A percentile compares a stretch with the other conserved stretches of the same genome.
phyloP scores from a whole-genome alignment of 208 protist genomes.

The Trichomonas tenax region DNA sequence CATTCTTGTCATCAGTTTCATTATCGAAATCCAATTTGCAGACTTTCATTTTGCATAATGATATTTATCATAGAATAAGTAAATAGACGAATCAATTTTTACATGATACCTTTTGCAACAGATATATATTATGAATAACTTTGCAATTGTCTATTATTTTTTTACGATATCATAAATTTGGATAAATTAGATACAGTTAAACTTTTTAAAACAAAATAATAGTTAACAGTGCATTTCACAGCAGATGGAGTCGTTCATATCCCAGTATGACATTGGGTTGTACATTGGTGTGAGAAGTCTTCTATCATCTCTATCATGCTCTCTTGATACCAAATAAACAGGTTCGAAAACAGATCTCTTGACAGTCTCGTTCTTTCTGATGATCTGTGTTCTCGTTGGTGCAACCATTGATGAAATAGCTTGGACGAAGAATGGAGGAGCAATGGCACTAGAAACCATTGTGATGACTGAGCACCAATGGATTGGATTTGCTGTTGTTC shows the following conservation, averaged over 20 bases:
- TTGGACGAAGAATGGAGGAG: neutral
- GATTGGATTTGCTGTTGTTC: neutral
- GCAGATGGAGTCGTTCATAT: neutral
- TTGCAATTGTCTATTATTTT: too few relatives aligned
- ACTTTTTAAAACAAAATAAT: too few relatives aligned
- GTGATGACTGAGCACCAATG: neutral
- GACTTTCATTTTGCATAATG: too few relatives aligned
- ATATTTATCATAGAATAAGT: too few relatives aligned
- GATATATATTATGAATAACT: too few relatives aligned
- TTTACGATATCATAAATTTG: too few relatives aligned
- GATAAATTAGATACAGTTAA: too few relatives aligned
- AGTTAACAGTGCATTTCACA: neutral
- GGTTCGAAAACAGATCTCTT: neutral
- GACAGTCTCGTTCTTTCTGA: neutral
- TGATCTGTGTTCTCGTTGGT: neutral
- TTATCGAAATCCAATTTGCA: too few relatives aligned
- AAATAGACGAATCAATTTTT: too few relatives aligned
- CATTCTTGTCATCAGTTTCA: too few relatives aligned
- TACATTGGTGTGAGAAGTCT: neutral
- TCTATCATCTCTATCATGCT: neutral
- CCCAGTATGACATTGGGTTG: neutral
- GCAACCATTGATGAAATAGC: neutral
- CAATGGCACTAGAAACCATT: neutral
- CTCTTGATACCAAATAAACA: neutral
- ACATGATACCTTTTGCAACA: too few relatives aligned